These are phyloP conservation scores for Pelargonium cotyledonis DNA, from an alignment of 441 rosid genomes.

Conservation along the genomic window DNA sequence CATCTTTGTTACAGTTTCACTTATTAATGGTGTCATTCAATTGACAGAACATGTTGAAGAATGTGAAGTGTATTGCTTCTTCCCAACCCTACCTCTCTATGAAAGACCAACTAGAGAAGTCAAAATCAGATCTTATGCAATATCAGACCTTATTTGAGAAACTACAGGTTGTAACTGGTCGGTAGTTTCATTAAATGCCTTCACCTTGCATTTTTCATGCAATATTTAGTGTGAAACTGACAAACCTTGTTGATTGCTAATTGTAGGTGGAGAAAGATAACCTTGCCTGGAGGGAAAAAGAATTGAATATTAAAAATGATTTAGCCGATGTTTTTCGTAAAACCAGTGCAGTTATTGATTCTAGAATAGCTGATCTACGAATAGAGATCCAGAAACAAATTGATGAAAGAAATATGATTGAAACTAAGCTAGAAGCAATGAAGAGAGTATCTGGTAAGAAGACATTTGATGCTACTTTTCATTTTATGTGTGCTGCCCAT, in stretches of 20 bases:
- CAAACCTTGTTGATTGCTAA: constrained; percentile 18
- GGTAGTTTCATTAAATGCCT: constrained; percentile 42
- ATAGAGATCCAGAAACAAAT: constrained; percentile 60
- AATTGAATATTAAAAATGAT: constrained; percentile 69
- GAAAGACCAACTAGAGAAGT: constrained; percentile 66
- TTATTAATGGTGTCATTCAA: constrained; percentile 25
- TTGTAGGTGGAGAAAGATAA: constrained; percentile 83
- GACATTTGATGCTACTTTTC: constrained; percentile 24
- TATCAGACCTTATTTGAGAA: constrained; percentile 76
- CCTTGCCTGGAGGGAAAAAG: constrained; percentile 79
- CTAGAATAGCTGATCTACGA: constrained; percentile 57
- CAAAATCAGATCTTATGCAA: constrained; percentile 58
- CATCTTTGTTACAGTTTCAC: constrained; percentile 1
- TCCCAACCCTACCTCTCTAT: constrained; percentile 59
- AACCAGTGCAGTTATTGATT: constrained; percentile 57
- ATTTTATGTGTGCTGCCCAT: constrained; percentile 15
- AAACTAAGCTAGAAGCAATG: constrained; percentile 58
- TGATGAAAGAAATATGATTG: constrained; percentile 51
- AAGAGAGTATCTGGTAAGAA: constrained; percentile 67
- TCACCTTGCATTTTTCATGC: constrained; percentile 23
- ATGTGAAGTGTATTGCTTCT: constrained; percentile 57
- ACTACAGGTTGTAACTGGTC: constrained; percentile 90
- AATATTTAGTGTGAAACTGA: constrained; percentile 32
- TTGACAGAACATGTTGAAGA: constrained; percentile 71
- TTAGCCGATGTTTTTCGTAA: constrained; percentile 70